Evolutionary conservation across 495 filamentous ascomycete genomes (phyloP).

Genomic region (Neurospora sublineolata): DNA sequence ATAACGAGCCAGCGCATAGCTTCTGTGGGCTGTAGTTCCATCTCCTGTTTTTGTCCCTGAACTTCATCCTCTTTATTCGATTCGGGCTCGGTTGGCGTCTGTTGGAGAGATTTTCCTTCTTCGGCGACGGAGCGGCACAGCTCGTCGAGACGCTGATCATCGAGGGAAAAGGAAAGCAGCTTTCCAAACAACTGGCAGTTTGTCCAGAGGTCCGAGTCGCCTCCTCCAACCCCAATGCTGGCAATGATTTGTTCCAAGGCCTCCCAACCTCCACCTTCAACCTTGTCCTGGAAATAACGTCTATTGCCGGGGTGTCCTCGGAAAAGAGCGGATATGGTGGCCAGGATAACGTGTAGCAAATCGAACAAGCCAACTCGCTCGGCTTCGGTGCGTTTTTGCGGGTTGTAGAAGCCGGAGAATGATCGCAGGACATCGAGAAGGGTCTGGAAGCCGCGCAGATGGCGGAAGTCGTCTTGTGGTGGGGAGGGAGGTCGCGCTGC

Average conservation of each 20-base stretch:
- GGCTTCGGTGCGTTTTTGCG: conserved; percentile 42
- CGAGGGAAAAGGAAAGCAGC: conserved; percentile 71
- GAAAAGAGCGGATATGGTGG: conserved; percentile 63
- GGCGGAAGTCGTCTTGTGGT: conserved; percentile 70
- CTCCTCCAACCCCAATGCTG: conserved; percentile 47
- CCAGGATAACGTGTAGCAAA: conserved; percentile 57
- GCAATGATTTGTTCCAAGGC: conserved; percentile 60
- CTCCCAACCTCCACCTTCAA: conserved; percentile 65
- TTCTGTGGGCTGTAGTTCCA: neutral
- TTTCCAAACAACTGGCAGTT: conserved; percentile 71
- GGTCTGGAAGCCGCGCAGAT: conserved; percentile 66
- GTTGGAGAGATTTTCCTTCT: neutral
- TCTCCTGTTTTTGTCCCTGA: neutral
- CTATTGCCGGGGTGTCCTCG: conserved; percentile 75
- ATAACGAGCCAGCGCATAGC: conserved; percentile 8
- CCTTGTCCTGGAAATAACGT: conserved; percentile 66
- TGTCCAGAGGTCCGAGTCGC: conserved; percentile 46
- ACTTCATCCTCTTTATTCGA: neutral
- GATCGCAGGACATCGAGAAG: conserved; percentile 56
- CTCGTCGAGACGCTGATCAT: conserved; percentile 55
- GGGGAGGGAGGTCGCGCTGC: conserved; percentile 30
- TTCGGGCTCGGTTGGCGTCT: neutral
- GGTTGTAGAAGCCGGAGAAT: conserved; percentile 61
- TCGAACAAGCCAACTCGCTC: conserved; percentile 54
- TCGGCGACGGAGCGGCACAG: conserved; percentile 30